phyloP scores from a whole-genome alignment of 2,329 filamentous ascomycete genomes.

The Periglandula ipomoeae region DNA sequence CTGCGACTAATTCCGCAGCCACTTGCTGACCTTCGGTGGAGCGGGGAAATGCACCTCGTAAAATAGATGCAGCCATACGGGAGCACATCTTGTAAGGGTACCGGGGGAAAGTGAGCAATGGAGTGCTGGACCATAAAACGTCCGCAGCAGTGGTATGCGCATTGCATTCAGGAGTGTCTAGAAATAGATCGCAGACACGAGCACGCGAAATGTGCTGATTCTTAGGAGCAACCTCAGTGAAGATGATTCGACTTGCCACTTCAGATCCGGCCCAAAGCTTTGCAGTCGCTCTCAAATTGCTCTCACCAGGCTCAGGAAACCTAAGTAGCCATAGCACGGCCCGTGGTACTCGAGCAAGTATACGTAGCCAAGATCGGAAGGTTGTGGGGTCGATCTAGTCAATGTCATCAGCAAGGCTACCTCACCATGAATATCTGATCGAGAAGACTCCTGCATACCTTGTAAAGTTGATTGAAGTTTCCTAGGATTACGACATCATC shows the following conservation, averaged over 20 bases:
- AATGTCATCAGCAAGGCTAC: neutral
- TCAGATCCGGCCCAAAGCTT: conserved; percentile 73
- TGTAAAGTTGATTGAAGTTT: conserved; percentile 98
- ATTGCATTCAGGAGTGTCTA: conserved; percentile 97
- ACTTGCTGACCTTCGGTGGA: conserved; percentile 56
- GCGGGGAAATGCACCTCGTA: conserved; percentile 79
- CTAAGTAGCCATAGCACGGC: conserved; percentile 92
- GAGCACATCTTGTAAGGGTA: conserved; percentile 99
- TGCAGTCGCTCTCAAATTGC: conserved; percentile 73
- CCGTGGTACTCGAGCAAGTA: conserved; percentile 75
- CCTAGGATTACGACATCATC: conserved; percentile 86
- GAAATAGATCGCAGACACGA: conserved; percentile 84
- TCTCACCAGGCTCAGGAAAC: conserved; percentile 88
- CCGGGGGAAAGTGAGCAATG: conserved; percentile 78
- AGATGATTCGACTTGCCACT: conserved; percentile 79
- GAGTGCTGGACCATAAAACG: conserved; percentile 92
- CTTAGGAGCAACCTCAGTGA: conserved; percentile 95
- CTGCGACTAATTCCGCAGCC: conserved; percentile 66
- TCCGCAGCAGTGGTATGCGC: conserved; percentile 96
- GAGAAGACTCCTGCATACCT: conserved; percentile 46
- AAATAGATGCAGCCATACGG: conserved; percentile 91
- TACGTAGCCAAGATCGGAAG: conserved; percentile 91
- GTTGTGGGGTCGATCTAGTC: conserved; percentile 88
- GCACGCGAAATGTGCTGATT: conserved; percentile 88
- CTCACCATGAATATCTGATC: neutral